Conservation (phyloP, 1,139 yeast species). For the Protomyces inouyei region DNA sequence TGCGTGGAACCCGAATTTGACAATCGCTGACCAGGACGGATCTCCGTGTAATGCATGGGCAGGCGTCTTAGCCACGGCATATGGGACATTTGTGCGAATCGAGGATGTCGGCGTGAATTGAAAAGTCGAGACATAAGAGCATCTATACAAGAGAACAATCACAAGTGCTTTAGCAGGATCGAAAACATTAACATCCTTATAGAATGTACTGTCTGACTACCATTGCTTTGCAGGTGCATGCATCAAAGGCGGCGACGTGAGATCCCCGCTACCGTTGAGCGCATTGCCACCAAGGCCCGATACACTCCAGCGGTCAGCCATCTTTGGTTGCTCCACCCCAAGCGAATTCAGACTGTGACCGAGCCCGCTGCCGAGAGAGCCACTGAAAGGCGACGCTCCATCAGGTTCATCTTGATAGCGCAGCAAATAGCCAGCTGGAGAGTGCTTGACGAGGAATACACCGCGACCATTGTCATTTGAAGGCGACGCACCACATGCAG, state of each 20-base stretch:
- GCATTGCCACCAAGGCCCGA: background rate
- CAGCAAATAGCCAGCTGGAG: background rate
- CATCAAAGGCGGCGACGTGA: background rate
- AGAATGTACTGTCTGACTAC: background rate
- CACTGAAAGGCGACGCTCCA: background rate
- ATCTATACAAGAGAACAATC: no score
- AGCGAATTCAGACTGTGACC: background rate
- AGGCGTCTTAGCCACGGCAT: background rate
- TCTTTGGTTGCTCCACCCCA: background rate
- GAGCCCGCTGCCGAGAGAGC: background rate
- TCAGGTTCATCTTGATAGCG: background rate
- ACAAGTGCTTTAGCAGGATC: no score
- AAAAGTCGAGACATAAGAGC: background rate
- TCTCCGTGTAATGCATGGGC: background rate
- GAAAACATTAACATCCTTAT: no score
- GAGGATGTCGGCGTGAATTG: background rate
- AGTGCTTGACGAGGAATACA: background rate
- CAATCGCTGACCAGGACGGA: background rate
- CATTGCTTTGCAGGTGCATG: background rate
- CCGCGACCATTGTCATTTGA: background rate
- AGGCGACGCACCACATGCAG: background rate
- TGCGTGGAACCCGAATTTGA: background rate
- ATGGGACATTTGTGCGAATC: background rate
- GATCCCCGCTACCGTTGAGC: background rate
- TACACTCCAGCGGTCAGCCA: background rate